Percentiles rank a stretch among this genome's conserved stretches.
phyloP scores from a whole-genome alignment of 73 alveolate species.

The Blepharisma stoltei region DNA sequence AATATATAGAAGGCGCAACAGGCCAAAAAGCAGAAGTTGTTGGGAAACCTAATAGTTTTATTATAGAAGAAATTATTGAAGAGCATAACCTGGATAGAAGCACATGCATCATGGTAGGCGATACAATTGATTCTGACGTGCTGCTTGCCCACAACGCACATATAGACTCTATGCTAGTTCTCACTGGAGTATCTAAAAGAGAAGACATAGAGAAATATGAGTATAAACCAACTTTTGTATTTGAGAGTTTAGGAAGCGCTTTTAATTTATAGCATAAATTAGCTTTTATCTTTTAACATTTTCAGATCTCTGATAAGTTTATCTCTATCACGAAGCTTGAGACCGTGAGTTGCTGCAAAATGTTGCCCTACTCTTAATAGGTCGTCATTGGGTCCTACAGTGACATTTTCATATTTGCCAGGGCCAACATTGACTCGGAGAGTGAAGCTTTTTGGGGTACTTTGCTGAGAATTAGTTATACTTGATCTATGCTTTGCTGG shows the following conservation, averaged over 20 bases:
- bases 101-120: constrained; percentile 75
- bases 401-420: too few species aligned
- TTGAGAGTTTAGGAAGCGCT: not conserved
- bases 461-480: too few species aligned
- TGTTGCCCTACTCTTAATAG: too few species aligned
- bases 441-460: too few species aligned
- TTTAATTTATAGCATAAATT: not conserved
- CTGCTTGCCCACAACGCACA: constrained; percentile 66
- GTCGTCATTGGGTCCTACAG: too few species aligned
- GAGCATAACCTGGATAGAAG: constrained; percentile 33
- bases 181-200: constrained; percentile 64
- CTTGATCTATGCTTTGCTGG: too few species aligned
- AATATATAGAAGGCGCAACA: constrained; percentile 44
- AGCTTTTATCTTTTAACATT: too few species aligned
- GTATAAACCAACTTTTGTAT: constrained; percentile 1
- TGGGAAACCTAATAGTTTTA: constrained; percentile 54
- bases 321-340: too few species aligned
- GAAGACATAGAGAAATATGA: constrained; percentile 25
- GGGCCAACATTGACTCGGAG: too few species aligned
- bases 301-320: too few species aligned
- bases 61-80: constrained; percentile 37
- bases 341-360: too few species aligned
- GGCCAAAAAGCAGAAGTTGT: constrained; percentile 32
- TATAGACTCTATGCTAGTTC: constrained; percentile 65
- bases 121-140: constrained; percentile 73